Evolutionary conservation across 2,329 filamentous ascomycete species (phyloP), one percentile per base, ranked within the genome.

Genomic region (Lasiodiplodia gonubiensis): DNA sequence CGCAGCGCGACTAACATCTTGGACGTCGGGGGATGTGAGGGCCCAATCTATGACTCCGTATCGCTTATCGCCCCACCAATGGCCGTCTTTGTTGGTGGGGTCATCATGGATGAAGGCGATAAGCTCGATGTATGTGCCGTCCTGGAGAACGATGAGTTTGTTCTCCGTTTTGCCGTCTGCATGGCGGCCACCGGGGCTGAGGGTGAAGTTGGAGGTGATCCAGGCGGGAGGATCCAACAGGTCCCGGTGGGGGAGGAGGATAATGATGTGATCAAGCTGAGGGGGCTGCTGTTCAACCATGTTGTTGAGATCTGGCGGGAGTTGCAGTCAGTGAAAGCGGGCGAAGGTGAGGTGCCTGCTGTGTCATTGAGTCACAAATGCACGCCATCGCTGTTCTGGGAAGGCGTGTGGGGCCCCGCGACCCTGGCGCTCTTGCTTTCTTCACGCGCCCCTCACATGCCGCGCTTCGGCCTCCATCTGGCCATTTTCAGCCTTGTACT

Each of bases 51-150:
- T 82, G 51, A 86, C 79, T 3, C 86, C 85, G 37, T 83, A 82
- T 0, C 76, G 70, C 11, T 85, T 82, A 0, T 76, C 73, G 0
- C 85, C 88, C 89, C 89, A 92, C 59, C 59, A 63, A 37, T 63
- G 59, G 72, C 85, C 85, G 72, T 91, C 88, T 3, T 84, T 80
- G 7, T 76, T 71, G 4, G 79, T 77, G n/a, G 76, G 71, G 39
- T 76, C 74, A 51, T 80, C 82, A 23, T 85, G 75, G 59, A 86
- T 79, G 74, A 90, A 91, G 48, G 87, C 84, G 68, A 90, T 89
- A 61, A 91, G 79, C 73, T 92, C 89, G 64, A 92, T 79, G 77
- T 91, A 91, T 25, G 84, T 84, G 35, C 89, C 89, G 71, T 91
- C 89, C 30, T 80, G 72, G 68, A 92, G 85, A 16, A 89, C 77